phyloP scores from a whole-genome alignment of 768 basidiomycete species.

The Pleurotus cornucopiae region DNA sequence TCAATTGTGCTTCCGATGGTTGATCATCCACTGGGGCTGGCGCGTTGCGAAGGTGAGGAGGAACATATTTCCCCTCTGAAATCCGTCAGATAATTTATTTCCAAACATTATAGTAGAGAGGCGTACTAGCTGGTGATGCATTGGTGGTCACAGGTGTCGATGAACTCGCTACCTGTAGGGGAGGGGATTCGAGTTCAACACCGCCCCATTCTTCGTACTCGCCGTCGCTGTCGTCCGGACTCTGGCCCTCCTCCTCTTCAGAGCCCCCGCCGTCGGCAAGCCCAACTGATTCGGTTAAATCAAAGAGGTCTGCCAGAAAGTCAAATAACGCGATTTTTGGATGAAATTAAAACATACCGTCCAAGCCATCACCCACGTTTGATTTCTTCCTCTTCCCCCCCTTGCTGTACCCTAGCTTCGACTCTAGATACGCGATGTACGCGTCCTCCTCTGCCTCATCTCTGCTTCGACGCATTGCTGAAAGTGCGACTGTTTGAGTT shows the following conservation, averaged over 20 bases:
- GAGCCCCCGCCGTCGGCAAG: conserved; percentile 7
- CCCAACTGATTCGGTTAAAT: conserved; percentile 37
- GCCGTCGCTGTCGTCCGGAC: conserved; percentile 17
- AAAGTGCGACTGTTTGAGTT: too few species aligned
- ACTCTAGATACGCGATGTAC: conserved; percentile 83
- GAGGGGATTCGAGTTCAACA: conserved; percentile 21
- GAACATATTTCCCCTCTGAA: conserved; percentile 61
- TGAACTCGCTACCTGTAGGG: too few species aligned
- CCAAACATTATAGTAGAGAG: too few species aligned
- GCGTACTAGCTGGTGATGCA: too few species aligned
- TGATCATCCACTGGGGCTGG: conserved; percentile 19
- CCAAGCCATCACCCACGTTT: conserved; percentile 75
- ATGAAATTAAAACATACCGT: conserved; percentile 43
- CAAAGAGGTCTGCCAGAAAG: conserved; percentile 43
- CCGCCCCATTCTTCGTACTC: conserved; percentile 38
- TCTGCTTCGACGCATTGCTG: conserved; percentile 19
- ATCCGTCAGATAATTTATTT: background rate
- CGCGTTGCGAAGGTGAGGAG: conserved; percentile 66
- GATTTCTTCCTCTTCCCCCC: conserved; percentile 38
- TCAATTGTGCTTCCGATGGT: conserved; percentile 38
- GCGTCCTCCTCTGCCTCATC: conserved; percentile 71
- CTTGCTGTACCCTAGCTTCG: conserved; percentile 59
- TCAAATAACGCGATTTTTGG: background rate
- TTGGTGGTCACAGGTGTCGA: too few species aligned
- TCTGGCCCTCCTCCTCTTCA: too few species aligned